A percentile compares a stretch with the other conserved stretches of the same genome.
These are phyloP conservation scores for Curvularia spicifera DNA, from an alignment of 2,329 filamentous ascomycete species.

Conservation along the genomic window DNA sequence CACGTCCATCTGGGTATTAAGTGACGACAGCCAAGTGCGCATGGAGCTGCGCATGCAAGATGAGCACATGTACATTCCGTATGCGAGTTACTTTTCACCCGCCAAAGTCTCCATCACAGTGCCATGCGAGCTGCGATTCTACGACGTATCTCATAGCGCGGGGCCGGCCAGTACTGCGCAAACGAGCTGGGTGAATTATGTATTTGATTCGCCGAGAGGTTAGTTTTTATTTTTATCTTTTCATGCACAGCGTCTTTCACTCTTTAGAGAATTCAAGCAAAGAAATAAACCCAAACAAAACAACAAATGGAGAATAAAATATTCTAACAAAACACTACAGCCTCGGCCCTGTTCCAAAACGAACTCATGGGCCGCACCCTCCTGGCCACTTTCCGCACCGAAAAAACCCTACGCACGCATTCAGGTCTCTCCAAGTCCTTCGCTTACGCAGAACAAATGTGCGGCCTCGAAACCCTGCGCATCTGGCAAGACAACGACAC, in stretches of 20 bases:
- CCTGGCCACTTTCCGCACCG: slow-evolving; percentile 52
- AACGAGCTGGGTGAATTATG: slow-evolving; percentile 56
- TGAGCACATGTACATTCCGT: slow-evolving; percentile 52
- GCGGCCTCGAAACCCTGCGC: slow-evolving; percentile 56
- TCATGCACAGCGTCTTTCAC: not conserved
- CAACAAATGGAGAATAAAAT: not conserved
- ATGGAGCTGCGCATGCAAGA: slow-evolving; percentile 54
- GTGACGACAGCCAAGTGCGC: slow-evolving; percentile 51
- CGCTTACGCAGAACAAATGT: slow-evolving; percentile 57
- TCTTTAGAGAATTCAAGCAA: not conserved
- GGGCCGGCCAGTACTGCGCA: slow-evolving; percentile 43
- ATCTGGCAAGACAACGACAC: slow-evolving; percentile 55
- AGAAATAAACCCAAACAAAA: not conserved
- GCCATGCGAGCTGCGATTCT: slow-evolving; percentile 50
- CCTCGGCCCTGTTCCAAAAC: slow-evolving; percentile 53
- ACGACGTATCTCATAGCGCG: slow-evolving; percentile 47
- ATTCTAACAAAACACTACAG: slow-evolving; percentile 16
- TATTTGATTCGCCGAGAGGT: slow-evolving; percentile 47
- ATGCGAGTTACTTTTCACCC: slow-evolving; percentile 54
- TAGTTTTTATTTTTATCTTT: slow-evolving; percentile 4
- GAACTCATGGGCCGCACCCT: slow-evolving; percentile 55
- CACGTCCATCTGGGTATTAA: slow-evolving; percentile 55
- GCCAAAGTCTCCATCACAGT: slow-evolving; percentile 53
- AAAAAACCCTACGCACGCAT: slow-evolving; percentile 54
- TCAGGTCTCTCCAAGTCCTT: slow-evolving; percentile 52